Percentiles rank a stretch among this genome's conserved stretches.
phyloP scores from a whole-genome alignment of 257 asterid genomes.

The Linderniella brevidens region DNA sequence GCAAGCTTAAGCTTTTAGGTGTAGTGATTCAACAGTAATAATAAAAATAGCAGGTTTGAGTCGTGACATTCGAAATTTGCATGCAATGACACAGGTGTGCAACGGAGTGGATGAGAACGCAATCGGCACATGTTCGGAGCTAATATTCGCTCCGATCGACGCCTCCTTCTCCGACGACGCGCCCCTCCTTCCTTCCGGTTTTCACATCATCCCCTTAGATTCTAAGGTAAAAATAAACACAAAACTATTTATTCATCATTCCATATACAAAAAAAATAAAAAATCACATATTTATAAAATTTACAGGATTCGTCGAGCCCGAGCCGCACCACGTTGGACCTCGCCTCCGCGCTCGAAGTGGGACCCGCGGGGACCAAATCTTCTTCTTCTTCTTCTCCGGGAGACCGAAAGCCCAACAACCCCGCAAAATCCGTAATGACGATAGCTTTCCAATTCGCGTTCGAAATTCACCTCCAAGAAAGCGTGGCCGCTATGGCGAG shows the following conservation, averaged over 20 bases:
- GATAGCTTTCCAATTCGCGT: conserved; percentile 89
- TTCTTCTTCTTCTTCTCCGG: too few relatives aligned
- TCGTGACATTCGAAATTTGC: too few relatives aligned
- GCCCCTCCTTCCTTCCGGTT: conserved; percentile 96
- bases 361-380: conserved; percentile 39
- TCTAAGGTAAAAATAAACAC: conserved; percentile 27
- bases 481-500: conserved; percentile 80
- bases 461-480: conserved; percentile 75
- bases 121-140: conserved; percentile 70
- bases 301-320: too few relatives aligned
- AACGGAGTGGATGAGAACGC: conserved; percentile 87
- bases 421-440: conserved; percentile 80
- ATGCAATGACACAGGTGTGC: conserved; percentile 35
- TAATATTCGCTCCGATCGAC: conserved; percentile 88
- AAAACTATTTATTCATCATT: too few relatives aligned
- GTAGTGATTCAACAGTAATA: too few relatives aligned
- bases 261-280: too few relatives aligned
- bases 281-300: too few relatives aligned
- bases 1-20: too few relatives aligned
- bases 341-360: conserved; percentile 76
- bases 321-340: too few relatives aligned
- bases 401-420: conserved; percentile 22
- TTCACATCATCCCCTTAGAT: conserved; percentile 85
- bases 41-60: too few relatives aligned
- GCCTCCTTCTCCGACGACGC: conserved; percentile 95